Conservation (phyloP, 768 basidiomycete genomes). For the Asterophora parasitica region DNA sequence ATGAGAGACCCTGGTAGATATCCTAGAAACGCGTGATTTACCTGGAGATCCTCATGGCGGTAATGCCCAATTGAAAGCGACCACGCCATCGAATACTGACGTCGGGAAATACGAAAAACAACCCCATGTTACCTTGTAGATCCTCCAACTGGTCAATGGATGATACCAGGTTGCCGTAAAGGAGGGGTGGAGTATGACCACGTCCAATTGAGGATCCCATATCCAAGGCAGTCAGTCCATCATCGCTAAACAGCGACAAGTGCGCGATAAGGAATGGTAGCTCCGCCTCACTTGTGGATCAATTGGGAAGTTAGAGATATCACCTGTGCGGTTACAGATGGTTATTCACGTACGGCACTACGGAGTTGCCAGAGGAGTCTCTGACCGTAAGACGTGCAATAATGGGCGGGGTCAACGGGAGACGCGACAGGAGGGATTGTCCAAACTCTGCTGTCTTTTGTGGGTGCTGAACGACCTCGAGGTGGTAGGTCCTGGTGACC, state of each 20-base stretch:
- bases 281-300: slow-evolving; percentile 64
- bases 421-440: slow-evolving; percentile 63
- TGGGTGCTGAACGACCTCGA: slow-evolving; percentile 85
- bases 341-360: slow-evolving; percentile 66
- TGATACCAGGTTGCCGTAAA: slow-evolving; percentile 85
- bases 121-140: slow-evolving; percentile 72
- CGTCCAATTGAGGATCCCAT: slow-evolving; percentile 54
- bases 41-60: slow-evolving; percentile 72
- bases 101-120: slow-evolving; percentile 89
- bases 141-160: slow-evolving; percentile 78
- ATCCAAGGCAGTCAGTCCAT: slow-evolving; percentile 61
- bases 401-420: slow-evolving; percentile 81
- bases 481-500: slow-evolving; percentile 57
- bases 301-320: slow-evolving; percentile 2
- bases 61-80: slow-evolving; percentile 68
- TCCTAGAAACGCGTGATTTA: slow-evolving; percentile 30
- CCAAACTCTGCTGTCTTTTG: slow-evolving; percentile 80
- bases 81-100: slow-evolving; percentile 81
- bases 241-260: slow-evolving; percentile 67
- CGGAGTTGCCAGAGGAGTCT: slow-evolving; percentile 64
- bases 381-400: slow-evolving; percentile 75
- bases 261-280: slow-evolving; percentile 86
- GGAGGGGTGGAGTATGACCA: slow-evolving; percentile 48
- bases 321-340: slow-evolving; percentile 6
- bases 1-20: slow-evolving; percentile 16